Percentiles rank a stretch among this genome's conserved stretches.
phyloP scores from a whole-genome alignment of 345 rosid genomes.

The Melaleuca alternifolia region DNA sequence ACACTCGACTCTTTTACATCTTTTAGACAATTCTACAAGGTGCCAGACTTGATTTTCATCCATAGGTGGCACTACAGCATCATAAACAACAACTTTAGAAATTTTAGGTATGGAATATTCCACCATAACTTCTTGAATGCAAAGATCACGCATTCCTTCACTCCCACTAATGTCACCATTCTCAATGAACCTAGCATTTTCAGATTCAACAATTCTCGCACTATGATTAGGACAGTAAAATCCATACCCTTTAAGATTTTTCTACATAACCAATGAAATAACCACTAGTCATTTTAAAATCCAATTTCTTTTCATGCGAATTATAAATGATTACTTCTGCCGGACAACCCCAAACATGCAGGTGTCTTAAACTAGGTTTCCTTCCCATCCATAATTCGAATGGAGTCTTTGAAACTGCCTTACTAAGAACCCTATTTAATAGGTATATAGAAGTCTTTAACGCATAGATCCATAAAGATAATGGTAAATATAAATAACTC shows the following conservation, averaged over 20 bases:
- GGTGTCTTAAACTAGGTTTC: neutral
- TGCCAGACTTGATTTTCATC: too few species aligned
- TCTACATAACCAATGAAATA: neutral
- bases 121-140: neutral
- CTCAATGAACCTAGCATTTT: neutral
- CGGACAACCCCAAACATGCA: neutral
- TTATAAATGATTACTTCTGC: neutral
- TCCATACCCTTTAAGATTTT: neutral
- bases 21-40: too few species aligned
- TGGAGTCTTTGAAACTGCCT: neutral
- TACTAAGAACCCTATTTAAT: neutral
- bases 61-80: neutral
- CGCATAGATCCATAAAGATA: neutral
- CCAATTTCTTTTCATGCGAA: neutral
- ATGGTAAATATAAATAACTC: neutral
- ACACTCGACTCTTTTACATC: too few species aligned
- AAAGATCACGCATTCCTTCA: neutral
- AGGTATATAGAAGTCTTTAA: neutral
- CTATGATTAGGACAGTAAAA: neutral
- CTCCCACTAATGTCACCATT: neutral
- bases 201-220: neutral
- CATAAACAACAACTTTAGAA: neutral
- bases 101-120: neutral
- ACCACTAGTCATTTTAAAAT: neutral
- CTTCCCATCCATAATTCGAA: neutral